Conservation (phyloP, 192 early-diverging fungal genomes). For the Chytriomyces hyalinus region DNA sequence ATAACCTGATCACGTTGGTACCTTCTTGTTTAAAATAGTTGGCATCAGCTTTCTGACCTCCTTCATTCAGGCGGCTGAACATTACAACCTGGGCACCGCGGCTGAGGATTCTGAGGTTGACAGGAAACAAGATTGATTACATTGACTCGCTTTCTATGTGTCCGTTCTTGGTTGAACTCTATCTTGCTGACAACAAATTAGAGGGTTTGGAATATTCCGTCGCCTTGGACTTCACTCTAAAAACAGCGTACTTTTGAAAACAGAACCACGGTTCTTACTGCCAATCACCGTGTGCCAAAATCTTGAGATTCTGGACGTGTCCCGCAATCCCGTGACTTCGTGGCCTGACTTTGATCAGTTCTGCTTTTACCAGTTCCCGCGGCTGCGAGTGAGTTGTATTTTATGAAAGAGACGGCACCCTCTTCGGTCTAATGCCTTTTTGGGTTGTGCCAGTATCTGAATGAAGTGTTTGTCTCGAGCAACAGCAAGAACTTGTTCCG, state of each 20-base stretch:
- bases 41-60: background rate
- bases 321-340: conserved; percentile 25
- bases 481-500: background rate
- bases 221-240: too few species aligned
- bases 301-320: conserved; percentile 18
- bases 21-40: background rate
- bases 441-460: background rate
- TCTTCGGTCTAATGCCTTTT: too few species aligned
- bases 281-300: conserved; percentile 25
- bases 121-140: conserved; percentile 37
- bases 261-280: conserved; percentile 25
- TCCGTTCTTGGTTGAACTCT: conserved; percentile 31
- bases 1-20: conserved; percentile 28
- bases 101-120: conserved; percentile 22
- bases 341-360: conserved; percentile 20
- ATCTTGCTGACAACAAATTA: conserved; percentile 36
- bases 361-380: conserved; percentile 10
- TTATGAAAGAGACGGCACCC: background rate
- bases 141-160: conserved; percentile 32
- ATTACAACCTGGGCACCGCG: conserved; percentile 31
- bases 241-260: conserved; percentile 6
- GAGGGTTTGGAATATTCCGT: conserved; percentile 11
- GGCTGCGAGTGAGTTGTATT: conserved; percentile 4
- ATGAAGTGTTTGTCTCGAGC: conserved; percentile 15
- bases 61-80: conserved; percentile 7